A percentile compares a stretch with the other conserved stretches of the same genome.
phyloP scores from a whole-genome alignment of 257 asterid genomes.

The Nicotiana tabacum region DNA sequence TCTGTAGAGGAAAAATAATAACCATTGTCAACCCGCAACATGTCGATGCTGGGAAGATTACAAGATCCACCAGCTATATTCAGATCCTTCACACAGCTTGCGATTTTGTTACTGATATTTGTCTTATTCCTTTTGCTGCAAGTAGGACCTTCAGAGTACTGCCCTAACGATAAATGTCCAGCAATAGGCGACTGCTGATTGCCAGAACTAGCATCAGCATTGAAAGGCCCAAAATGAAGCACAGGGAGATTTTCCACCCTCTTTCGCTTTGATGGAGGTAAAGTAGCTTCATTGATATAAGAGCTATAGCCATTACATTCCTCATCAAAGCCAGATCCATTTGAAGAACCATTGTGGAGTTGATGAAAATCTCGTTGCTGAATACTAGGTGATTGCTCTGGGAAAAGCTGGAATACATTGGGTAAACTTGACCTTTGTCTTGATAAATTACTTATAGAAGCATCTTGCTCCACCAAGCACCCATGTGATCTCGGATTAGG shows the following conservation, averaged over 20 bases:
- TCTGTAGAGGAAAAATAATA: slow-evolving; percentile 24
- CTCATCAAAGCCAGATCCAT: slow-evolving; percentile 6
- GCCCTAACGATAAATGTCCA: slow-evolving; percentile 2
- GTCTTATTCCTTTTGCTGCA: not conserved
- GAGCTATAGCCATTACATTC: slow-evolving; percentile 19
- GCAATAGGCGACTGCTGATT: slow-evolving; percentile 9
- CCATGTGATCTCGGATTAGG: slow-evolving; percentile 18
- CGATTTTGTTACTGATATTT: slow-evolving; percentile 14
- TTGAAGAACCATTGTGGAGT: not conserved
- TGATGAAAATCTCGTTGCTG: slow-evolving; percentile 9
- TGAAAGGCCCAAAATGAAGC: slow-evolving; percentile 22
- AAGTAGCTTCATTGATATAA: slow-evolving; percentile 17
- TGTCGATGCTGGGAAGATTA: slow-evolving; percentile 18
- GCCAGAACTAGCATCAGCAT: slow-evolving; percentile 12
- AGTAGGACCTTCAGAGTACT: slow-evolving; percentile 12
- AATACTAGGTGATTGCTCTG: slow-evolving; percentile 17
- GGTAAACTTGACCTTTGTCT: slow-evolving; percentile 14
- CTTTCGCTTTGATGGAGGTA: slow-evolving; percentile 36
- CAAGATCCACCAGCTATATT: slow-evolving; percentile 17
- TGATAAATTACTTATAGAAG: slow-evolving; percentile 7
- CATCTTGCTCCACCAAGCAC: slow-evolving; percentile 11
- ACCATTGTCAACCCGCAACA: slow-evolving; percentile 15
- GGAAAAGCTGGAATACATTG: slow-evolving; percentile 7
- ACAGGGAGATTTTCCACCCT: slow-evolving; percentile 24
- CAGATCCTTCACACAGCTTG: slow-evolving; percentile 15